phyloP scores from a whole-genome alignment of 352 stramenopile genomes.

The Globisporangium mamillatum region DNA sequence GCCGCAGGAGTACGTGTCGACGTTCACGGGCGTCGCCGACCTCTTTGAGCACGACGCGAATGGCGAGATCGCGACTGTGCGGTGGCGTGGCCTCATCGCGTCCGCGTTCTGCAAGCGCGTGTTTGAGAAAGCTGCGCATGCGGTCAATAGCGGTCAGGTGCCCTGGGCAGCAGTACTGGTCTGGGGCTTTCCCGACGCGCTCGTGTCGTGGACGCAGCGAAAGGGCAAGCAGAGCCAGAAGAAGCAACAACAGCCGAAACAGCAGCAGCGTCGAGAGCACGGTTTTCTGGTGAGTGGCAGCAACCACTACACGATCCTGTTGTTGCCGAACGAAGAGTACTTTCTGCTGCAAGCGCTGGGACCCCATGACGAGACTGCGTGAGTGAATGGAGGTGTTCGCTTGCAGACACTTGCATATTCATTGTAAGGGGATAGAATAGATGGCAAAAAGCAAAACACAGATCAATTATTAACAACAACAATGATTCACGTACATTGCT shows the following conservation, averaged over 20 bases:
- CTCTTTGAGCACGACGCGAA: conserved; percentile 33
- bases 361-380: conserved; percentile 62
- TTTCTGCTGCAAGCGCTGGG: conserved; percentile 67
- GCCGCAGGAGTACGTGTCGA: conserved; percentile 78
- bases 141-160: conserved; percentile 44
- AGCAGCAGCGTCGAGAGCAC: conserved; percentile 44
- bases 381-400: neutral
- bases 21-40: conserved; percentile 45
- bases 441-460: neutral
- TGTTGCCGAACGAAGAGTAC: conserved; percentile 72
- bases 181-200: conserved; percentile 75
- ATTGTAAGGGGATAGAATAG: conserved; percentile 1
- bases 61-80: conserved; percentile 46
- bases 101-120: conserved; percentile 48
- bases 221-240: conserved; percentile 14
- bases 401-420: neutral
- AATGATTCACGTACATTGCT: neutral
- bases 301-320: conserved; percentile 76
- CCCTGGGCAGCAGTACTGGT: conserved; percentile 71
- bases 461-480: conserved; percentile 3
- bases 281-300: conserved; percentile 69
- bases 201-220: conserved; percentile 66
- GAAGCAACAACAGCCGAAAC: neutral
- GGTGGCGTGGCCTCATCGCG: conserved; percentile 74
- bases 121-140: conserved; percentile 45